These are phyloP conservation scores for Trichosporon sp. DNA, from an alignment of 1,284 basidiomycete species.

Conservation along the genomic window DNA sequence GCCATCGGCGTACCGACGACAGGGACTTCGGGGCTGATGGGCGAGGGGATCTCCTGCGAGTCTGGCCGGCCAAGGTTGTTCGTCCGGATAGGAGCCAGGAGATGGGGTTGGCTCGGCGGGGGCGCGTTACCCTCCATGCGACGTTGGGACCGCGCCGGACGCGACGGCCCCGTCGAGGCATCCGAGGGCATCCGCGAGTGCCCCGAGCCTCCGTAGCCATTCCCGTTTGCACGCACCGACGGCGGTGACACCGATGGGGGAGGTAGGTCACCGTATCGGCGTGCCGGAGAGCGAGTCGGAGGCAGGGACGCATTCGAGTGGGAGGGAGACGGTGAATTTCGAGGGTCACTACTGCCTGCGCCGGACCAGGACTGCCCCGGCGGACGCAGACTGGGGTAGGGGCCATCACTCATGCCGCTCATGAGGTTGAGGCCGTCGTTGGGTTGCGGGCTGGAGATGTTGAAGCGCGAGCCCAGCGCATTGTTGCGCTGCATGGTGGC, in stretches of 20 bases:
- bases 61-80: neutral
- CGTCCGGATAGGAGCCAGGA: neutral
- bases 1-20: constrained; percentile 25
- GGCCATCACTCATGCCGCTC: constrained; percentile 17
- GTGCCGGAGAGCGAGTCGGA: neutral
- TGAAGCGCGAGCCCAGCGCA: constrained; percentile 38
- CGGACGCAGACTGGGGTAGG: constrained; percentile 8
- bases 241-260: neutral
- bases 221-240: constrained; percentile 12
- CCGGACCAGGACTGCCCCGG: constrained; percentile 10
- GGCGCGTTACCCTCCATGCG: constrained; percentile 3
- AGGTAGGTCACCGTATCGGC: constrained; percentile 1
- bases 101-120: constrained; percentile 11
- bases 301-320: constrained; percentile 5
- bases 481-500: constrained; percentile 36
- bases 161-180: neutral
- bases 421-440: constrained; percentile 17
- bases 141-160: constrained; percentile 6
- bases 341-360: constrained; percentile 3
- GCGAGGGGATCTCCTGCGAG: constrained; percentile 18
- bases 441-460: constrained; percentile 48
- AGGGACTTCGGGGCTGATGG: constrained; percentile 17
- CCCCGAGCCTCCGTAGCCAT: neutral
- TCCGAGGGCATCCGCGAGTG: constrained; percentile 8
- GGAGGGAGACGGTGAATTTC: neutral